Evolutionary conservation across 179 eudicot genomes (phyloP), one percentile per base, ranked within the genome.

Genomic region (Silene noctiflora): DNA sequence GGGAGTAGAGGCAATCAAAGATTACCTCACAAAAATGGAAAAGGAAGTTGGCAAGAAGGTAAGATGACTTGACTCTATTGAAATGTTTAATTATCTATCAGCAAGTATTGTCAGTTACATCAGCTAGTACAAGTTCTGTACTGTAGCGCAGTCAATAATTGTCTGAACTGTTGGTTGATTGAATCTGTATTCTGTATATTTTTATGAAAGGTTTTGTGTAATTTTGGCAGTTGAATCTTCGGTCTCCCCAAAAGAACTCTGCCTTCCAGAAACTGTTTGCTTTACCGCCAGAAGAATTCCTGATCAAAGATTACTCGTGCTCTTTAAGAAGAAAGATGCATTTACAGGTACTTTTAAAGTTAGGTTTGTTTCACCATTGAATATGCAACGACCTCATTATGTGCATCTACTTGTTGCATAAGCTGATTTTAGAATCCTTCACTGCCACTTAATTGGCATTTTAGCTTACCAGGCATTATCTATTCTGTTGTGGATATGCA

Each of bases 41-140:
- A 94, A 89, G 84, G 98, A 92, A 80, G 97, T 90, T 70, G 98
- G 98, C 67, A 94, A 90, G 80, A 94, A 94, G 97, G 98, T 94
- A 84, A 58, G 56, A 44, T 46, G 44, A 63, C 13, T 29, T 27
- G 46, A 25, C 73, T 4, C 11, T 31, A 58, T 10, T 62, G 13
- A 24, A 62, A 62, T 33, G 71, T 33, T 39, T 12, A 63, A 67
- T 33, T 33, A n/a, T 17, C 2, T 42, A 19, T 35, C 6, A 12
- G 25, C 27, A 19, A 68, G 55, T 17, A 14, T 66, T 29, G 46
- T 66, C 69, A 27, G 10, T 61, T 2, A 61, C 25, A 58, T 58
- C 62, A 58, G 62, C 62, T 58, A 58, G 20, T 17, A 7, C 14
- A 61, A 48, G 35, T 53, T n/a, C 66, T 31, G 25, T 55, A 56